phyloP scores from a whole-genome alignment of 305 asterid species.

The Fraxinus greggii region DNA sequence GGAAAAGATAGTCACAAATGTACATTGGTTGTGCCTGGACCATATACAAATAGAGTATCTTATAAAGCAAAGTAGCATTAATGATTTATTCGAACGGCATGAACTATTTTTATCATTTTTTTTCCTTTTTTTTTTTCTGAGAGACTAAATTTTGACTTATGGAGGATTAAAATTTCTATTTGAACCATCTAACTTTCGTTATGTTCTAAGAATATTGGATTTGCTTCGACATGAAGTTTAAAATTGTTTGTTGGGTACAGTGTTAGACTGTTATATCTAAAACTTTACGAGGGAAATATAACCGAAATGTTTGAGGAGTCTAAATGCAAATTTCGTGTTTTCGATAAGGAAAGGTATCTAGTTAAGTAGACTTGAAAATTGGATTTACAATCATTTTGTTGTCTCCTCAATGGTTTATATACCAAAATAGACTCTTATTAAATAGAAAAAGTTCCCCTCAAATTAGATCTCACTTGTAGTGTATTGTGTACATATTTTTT shows the following conservation, averaged over 20 bases:
- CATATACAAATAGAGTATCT: neutral
- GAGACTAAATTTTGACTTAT: neutral
- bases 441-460: no score
- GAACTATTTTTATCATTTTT: neutral
- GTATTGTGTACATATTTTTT: no score
- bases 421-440: no score
- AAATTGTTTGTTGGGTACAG: neutral
- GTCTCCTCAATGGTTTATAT: no score
- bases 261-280: neutral
- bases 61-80: neutral
- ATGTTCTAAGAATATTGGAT: no score
- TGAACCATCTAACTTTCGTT: neutral
- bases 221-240: neutral
- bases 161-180: neutral
- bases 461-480: no score
- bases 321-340: no score
- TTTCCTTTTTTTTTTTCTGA: neutral
- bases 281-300: no score
- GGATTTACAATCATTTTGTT: no score
- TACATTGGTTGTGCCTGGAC: neutral
- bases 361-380: no score
- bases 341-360: no score
- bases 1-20: neutral
- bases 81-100: neutral
- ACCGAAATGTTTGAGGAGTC: no score